Base-by-base conservation (phyloP, 306 rosid genomes). In the Betula pendula region DNA sequence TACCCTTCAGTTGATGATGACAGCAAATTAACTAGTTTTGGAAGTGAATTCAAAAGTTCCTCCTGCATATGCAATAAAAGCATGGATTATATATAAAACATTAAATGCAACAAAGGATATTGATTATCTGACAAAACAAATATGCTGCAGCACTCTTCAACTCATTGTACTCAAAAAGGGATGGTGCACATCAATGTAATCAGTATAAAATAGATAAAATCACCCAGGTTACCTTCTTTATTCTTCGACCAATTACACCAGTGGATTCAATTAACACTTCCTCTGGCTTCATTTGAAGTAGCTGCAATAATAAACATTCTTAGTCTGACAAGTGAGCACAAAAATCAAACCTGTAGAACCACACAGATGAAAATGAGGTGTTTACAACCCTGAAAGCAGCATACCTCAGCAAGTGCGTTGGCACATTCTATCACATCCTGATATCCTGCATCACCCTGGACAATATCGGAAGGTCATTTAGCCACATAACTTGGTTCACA, bases 381-480 rank as follows among this genome's bases (percentile, higher is more conserved):
- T 59, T 71, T 58, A 56, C 72, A 44, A 60, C 70, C 45, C 55
- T 13, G 44, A 77, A 79, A 75, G 7, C n/a, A 42, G 49, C 82
- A 75, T 82, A 86, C 97, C 93, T 88, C 78, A 10, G 98, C 94
- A 79, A 92, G 90, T 81, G 69, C 70, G 68, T 81, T 82, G 48
- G 73, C 91, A 45, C 95, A 89, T 73, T 94, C 96, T 53, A 87
- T 77, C 58, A 84, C 76, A 33, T 94, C 98, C 79, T 74, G 88
- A 75, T 90, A 94, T 80, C 98, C 97, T 63, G 88, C 95, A 80
- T 90, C 96, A 13, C 98, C 98, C 98, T 94, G 83, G 72, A 85
- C 66, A 80, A 53, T 47, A 76, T 70, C 29, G 71, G 76, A 75
- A 79, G 73, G 70, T 72, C 72, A 66, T 66, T 75, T 56, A 86